Base-by-base conservation (phyloP, 805 yeast species). In the Pichia rugopelliculosa region DNA sequence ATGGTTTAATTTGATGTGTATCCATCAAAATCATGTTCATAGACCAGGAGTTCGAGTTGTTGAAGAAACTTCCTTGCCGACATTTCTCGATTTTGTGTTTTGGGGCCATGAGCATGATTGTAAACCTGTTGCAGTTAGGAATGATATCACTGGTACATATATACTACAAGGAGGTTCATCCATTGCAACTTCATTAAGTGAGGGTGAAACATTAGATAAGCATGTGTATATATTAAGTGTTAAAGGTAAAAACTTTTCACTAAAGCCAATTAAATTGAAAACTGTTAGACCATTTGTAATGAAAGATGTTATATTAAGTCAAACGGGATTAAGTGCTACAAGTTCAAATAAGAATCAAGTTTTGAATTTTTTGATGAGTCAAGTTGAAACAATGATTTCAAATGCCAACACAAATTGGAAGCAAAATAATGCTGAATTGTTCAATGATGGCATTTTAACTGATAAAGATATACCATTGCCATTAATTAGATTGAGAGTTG, bases 41-140 rank as follows among this genome's bases (percentile, higher is more conserved):
- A 90, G 90, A 57, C 78, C 95, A 1, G 79, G 80, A 39, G 86
- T 95, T 0, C 81, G 87, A 5, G 84, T 84, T 54, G 69, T 93
- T 5, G 98, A 97, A 6, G 98, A 90, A 53, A 74, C 73, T 45
- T 84, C 86, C 56, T 67, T 93, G 22, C 99, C 98, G 0, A 69
- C 74, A 9, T 89, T 90, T 60, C 58, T 93, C 41, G 89, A 93
- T 59, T 70, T 91, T 48, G 82, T 93, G 0, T 68, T 90, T 2
- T 93, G 99, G 99, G 99, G 99, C 17, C 99, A 93, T 64, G 99
- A 93, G 62, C 99, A 93, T 65, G 97, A 93, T 61, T 88, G 97
- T 59, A 73, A 82, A 5, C 87, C 91, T 1, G 78, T 77, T 49
- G 79, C 95, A 0, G 74, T 71, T 1, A 70, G 70, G 40, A 83